Percentiles rank a stretch among this genome's conserved stretches.
Evolutionary conservation across 345 rosid species (phyloP).

Genomic region (Gossypium ekmanianum): DNA sequence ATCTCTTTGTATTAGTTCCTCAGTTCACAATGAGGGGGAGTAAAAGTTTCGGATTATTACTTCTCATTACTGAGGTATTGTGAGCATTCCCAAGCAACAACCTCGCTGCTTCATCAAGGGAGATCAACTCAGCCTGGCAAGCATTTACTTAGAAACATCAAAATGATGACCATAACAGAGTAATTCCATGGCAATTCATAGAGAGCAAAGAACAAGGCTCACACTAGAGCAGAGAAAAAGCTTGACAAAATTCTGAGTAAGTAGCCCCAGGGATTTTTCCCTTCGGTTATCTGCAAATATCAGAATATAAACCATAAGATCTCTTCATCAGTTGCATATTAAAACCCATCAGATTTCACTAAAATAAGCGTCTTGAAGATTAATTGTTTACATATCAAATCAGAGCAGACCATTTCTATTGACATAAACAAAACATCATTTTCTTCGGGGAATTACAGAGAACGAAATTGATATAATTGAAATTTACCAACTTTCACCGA

Average conservation of each 20-base stretch:
- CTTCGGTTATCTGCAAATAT: conserved; percentile 56
- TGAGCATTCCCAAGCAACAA: conserved; percentile 74
- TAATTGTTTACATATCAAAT: background rate
- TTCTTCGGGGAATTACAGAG: background rate
- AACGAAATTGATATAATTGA: background rate
- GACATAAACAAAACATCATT: background rate
- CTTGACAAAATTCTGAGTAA: conserved; percentile 86
- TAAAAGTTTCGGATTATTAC: conserved; percentile 31
- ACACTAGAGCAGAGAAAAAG: conserved; percentile 76
- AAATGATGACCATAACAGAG: background rate
- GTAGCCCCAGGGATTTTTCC: conserved; percentile 84
- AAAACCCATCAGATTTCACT: background rate
- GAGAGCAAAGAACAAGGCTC: conserved; percentile 26
- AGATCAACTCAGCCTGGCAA: conserved; percentile 55
- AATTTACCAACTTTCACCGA: conserved; percentile 43
- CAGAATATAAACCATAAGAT: background rate
- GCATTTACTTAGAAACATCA: conserved; percentile 7
- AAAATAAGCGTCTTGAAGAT: background rate
- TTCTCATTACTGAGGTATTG: conserved; percentile 69
- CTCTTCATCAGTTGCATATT: background rate
- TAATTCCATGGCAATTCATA: background rate
- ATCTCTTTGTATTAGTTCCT: background rate
- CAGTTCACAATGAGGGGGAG: background rate
- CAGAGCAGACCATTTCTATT: background rate
- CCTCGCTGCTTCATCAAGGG: conserved; percentile 81